phyloP scores from a whole-genome alignment of 208 protist genomes.

The Herpetomonas tarakana region DNA sequence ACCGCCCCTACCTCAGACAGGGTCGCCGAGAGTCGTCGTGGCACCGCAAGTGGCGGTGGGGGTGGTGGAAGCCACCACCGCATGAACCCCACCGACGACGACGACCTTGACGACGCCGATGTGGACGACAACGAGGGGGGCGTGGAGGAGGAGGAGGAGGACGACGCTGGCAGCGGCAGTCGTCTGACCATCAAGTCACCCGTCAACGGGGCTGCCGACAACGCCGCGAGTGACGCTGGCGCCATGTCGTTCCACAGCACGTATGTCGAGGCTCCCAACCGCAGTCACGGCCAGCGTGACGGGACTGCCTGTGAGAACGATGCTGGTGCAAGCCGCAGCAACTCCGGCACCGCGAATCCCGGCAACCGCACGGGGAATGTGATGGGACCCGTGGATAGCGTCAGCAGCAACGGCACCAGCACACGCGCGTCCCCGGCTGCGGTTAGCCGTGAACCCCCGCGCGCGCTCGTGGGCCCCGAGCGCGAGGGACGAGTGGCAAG shows the following conservation, averaged over 20 bases:
- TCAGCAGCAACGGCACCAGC: not conserved
- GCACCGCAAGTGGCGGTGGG: not conserved
- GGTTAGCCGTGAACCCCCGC: not conserved
- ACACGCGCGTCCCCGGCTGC: not conserved
- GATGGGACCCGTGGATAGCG: not conserved
- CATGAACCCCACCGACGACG: not conserved
- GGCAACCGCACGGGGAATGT: no score
- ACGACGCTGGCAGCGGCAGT: slow-evolving; percentile 2
- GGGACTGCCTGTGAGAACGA: not conserved
- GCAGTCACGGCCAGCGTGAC: not conserved
- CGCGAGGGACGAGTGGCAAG: not conserved
- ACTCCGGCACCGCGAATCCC: not conserved
- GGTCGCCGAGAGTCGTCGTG: not conserved
- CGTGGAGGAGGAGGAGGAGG: slow-evolving; percentile 6
- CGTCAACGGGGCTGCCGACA: not conserved
- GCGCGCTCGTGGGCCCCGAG: not conserved
- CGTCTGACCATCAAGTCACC: not conserved
- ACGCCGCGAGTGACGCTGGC: not conserved
- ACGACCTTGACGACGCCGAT: slow-evolving; percentile 5
- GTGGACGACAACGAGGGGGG: slow-evolving; percentile 13
- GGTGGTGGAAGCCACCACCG: not conserved
- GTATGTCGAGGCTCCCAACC: not conserved
- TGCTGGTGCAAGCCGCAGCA: not conserved
- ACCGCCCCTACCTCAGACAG: not conserved
- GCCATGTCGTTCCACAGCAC: slow-evolving; percentile 3